Percentiles rank a stretch among this genome's conserved stretches.
These are phyloP conservation scores for Lobosporangium transversale DNA, from an alignment of 192 early-diverging fungal species.

Conservation along the genomic window DNA sequence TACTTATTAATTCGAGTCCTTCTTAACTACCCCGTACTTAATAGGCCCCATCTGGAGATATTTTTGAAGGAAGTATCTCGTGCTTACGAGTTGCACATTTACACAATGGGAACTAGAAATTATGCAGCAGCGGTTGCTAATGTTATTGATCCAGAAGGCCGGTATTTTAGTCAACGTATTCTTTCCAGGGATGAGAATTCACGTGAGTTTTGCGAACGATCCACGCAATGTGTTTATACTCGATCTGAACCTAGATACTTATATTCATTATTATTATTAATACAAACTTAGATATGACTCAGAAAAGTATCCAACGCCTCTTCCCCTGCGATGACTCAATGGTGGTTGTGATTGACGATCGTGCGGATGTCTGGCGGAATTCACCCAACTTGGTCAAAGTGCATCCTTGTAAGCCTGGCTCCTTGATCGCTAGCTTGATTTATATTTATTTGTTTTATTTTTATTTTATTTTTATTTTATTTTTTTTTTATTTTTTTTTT, in stretches of 20 bases:
- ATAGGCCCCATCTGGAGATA: conserved; percentile 79
- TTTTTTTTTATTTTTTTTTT: no score
- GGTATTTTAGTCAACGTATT: conserved; percentile 87
- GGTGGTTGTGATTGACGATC: conserved; percentile 97
- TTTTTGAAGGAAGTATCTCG: conserved; percentile 77
- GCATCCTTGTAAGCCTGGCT: conserved; percentile 76
- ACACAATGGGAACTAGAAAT: conserved; percentile 96
- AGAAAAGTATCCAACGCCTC: conserved; percentile 85
- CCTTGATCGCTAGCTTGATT: neutral
- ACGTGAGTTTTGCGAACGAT: conserved; percentile 57
- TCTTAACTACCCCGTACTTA: conserved; percentile 12
- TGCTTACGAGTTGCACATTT: conserved; percentile 96
- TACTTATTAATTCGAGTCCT: neutral
- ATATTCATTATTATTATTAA: no score
- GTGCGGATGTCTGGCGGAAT: conserved; percentile 94
- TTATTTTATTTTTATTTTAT: neutral
- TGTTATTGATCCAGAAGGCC: conserved; percentile 84
- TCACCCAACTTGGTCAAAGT: conserved; percentile 91
- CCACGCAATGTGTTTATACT: neutral
- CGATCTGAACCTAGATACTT: no score
- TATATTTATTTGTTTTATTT: neutral
- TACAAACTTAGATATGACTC: conserved; percentile 63
- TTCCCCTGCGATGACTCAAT: conserved; percentile 96
- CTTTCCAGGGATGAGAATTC: conserved; percentile 93
- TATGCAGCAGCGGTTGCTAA: conserved; percentile 92